Conservation (phyloP, 2,329 filamentous ascomycete species). For the Didymella segeticola region DNA sequence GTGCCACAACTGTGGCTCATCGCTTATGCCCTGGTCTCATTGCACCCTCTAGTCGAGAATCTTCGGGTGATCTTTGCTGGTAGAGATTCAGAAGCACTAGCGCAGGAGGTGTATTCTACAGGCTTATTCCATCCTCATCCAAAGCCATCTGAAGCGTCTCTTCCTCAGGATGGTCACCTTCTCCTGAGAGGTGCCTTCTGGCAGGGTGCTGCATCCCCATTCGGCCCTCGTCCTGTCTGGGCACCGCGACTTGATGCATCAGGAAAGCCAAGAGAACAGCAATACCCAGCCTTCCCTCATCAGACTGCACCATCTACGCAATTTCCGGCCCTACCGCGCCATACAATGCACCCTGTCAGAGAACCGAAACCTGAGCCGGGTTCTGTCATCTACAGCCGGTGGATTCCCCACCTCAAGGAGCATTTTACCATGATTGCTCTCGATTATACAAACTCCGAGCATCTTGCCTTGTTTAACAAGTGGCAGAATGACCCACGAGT, state of each 20-base stretch:
- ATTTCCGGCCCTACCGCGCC: slow-evolving; percentile 57
- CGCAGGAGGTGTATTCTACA: slow-evolving; percentile 50
- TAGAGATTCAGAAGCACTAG: slow-evolving; percentile 45
- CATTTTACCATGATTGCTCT: slow-evolving; percentile 80
- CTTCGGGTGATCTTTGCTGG: slow-evolving; percentile 54
- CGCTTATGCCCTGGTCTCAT: slow-evolving; percentile 54
- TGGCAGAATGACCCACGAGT: slow-evolving; percentile 89
- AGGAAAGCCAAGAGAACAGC: slow-evolving; percentile 48
- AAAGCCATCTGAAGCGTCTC: slow-evolving; percentile 42
- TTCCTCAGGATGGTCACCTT: slow-evolving; percentile 52
- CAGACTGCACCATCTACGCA: slow-evolving; percentile 57
- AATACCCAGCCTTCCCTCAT: slow-evolving; percentile 53
- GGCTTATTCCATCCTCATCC: slow-evolving; percentile 56
- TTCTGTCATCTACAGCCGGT: slow-evolving; percentile 77
- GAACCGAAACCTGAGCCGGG: slow-evolving; percentile 74
- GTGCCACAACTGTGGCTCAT: slow-evolving; percentile 57
- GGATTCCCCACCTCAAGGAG: slow-evolving; percentile 76
- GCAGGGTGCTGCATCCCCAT: slow-evolving; percentile 54
- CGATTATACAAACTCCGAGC: slow-evolving; percentile 68
- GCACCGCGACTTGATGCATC: slow-evolving; percentile 42
- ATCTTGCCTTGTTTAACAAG: slow-evolving; percentile 74
- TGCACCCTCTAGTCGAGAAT: slow-evolving; percentile 53
- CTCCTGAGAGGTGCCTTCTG: slow-evolving; percentile 59
- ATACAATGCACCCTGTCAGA: slow-evolving; percentile 73
- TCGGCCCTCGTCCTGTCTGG: slow-evolving; percentile 52